These are phyloP conservation scores for Aureobasidium zeae DNA, from an alignment of 2,329 filamentous ascomycete genomes.

Conservation along the genomic window DNA sequence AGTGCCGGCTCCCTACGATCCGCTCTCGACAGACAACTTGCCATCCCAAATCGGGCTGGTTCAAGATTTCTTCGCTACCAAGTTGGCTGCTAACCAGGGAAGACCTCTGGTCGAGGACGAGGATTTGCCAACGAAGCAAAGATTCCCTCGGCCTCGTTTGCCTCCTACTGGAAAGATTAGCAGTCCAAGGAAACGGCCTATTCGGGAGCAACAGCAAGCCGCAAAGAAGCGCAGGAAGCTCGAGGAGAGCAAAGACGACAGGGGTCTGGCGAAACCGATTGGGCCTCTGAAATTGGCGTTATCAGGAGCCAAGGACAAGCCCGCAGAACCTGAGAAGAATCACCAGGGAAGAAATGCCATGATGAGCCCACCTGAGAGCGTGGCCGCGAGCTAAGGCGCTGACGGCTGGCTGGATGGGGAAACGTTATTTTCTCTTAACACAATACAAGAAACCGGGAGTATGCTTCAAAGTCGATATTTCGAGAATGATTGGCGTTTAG, in stretches of 20 bases:
- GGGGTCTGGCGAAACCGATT: slow-evolving; percentile 40
- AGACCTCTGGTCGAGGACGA: slow-evolving; percentile 86
- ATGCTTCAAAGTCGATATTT: no score
- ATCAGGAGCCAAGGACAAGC: slow-evolving; percentile 35
- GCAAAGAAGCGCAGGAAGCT: slow-evolving; percentile 81
- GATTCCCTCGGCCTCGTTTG: slow-evolving; percentile 51
- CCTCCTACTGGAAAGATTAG: slow-evolving; percentile 79
- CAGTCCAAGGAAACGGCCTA: slow-evolving; percentile 70
- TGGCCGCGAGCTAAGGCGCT: slow-evolving; percentile 28
- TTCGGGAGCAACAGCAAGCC: slow-evolving; percentile 71
- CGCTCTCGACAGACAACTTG: slow-evolving; percentile 71
- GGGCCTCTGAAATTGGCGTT: slow-evolving; percentile 40
- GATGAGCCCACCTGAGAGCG: slow-evolving; percentile 79
- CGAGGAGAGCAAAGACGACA: slow-evolving; percentile 31
- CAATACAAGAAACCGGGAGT: no score
- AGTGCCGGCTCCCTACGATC: slow-evolving; percentile 59
- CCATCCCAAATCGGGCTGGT: slow-evolving; percentile 75
- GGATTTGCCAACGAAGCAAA: slow-evolving; percentile 85
- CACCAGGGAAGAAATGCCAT: slow-evolving; percentile 62
- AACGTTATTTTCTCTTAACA: no score
- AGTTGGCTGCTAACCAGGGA: slow-evolving; percentile 74
- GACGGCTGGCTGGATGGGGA: no score
- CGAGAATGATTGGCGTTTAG: background rate
- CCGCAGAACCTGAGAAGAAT: slow-evolving; percentile 56
- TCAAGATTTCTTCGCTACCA: slow-evolving; percentile 83